phyloP scores from a whole-genome alignment of 2,329 filamentous ascomycete genomes.

The Epichloe hybrida region DNA sequence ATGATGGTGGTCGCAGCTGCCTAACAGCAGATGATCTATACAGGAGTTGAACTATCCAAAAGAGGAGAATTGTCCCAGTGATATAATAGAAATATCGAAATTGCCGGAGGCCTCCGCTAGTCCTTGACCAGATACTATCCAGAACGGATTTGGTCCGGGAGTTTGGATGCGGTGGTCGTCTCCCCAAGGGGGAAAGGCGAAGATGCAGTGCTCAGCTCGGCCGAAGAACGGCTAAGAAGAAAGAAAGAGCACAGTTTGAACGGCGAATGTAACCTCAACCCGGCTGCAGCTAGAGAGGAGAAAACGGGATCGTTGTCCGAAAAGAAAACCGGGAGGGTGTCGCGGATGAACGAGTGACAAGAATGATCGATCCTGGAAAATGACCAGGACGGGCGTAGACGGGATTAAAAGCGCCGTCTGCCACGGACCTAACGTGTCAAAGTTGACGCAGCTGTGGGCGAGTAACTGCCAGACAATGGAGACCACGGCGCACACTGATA shows the following conservation, averaged over 20 bases:
- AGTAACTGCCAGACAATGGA: not conserved
- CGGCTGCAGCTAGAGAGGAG: not conserved
- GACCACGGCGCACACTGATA: not conserved
- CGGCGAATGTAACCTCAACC: not conserved
- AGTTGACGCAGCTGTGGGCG: not conserved
- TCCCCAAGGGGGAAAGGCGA: not conserved
- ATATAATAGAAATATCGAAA: not conserved
- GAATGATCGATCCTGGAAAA: not conserved
- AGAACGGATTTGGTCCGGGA: not conserved
- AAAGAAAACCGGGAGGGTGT: not conserved
- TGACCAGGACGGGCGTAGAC: not conserved
- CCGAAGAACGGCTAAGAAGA: not conserved
- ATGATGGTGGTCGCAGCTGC: slow-evolving; percentile 21
- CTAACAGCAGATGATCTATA: not conserved
- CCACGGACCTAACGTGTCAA: slow-evolving; percentile 1
- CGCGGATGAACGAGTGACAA: slow-evolving; percentile 3
- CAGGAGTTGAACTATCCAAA: not conserved
- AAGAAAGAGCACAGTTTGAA: not conserved
- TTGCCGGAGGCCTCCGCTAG: not conserved
- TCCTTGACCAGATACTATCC: no score
- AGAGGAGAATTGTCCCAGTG: not conserved
- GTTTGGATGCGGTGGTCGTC: not conserved
- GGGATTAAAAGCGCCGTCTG: not conserved
- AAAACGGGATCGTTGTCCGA: not conserved
- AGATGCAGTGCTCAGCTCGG: not conserved